phyloP scores from a whole-genome alignment of 139 green algal species.

The Chlorella sp. region DNA sequence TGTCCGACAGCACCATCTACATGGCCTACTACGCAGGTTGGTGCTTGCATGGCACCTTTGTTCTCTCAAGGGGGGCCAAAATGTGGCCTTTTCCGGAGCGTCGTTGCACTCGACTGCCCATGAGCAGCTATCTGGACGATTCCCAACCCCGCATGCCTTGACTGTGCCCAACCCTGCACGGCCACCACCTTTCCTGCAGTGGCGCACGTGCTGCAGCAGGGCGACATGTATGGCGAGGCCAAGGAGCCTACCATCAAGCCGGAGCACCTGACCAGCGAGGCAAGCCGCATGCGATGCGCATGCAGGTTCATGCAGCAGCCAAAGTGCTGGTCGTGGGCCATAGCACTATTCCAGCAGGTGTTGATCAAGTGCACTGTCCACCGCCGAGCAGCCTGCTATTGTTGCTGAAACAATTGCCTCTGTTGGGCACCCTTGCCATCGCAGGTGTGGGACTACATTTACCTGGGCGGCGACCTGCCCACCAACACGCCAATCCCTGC shows the following conservation, averaged over 20 bases:
- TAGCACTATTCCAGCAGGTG: too few relatives aligned
- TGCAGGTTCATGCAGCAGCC: too few relatives aligned
- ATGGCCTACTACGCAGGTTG: slow-evolving; percentile 99
- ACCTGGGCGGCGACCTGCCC: slow-evolving; percentile 75
- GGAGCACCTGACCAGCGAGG: slow-evolving; percentile 87
- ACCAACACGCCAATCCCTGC: slow-evolving; percentile 61
- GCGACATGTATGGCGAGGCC: slow-evolving; percentile 91
- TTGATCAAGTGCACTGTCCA: too few relatives aligned
- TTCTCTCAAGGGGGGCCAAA: too few relatives aligned
- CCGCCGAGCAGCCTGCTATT: too few relatives aligned
- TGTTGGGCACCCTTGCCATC: too few relatives aligned
- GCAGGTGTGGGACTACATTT: slow-evolving; percentile 94
- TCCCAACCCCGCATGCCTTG: background rate
- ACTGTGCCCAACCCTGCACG: background rate
- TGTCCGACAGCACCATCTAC: slow-evolving; percentile 99
- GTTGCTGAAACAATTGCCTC: too few relatives aligned
- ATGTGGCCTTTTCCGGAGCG: too few relatives aligned
- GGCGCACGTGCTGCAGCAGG: slow-evolving; percentile 71
- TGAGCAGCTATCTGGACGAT: too few relatives aligned
- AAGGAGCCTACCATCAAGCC: slow-evolving; percentile 58
- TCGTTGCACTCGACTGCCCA: too few relatives aligned
- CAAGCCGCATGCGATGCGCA: slow-evolving; percentile 15
- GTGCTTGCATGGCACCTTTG: background rate
- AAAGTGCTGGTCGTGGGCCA: too few relatives aligned
- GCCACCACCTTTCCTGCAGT: slow-evolving; percentile 70